These are phyloP conservation scores for Leccinum subgranulosum DNA, from an alignment of 768 basidiomycete genomes.

Conservation along the genomic window DNA sequence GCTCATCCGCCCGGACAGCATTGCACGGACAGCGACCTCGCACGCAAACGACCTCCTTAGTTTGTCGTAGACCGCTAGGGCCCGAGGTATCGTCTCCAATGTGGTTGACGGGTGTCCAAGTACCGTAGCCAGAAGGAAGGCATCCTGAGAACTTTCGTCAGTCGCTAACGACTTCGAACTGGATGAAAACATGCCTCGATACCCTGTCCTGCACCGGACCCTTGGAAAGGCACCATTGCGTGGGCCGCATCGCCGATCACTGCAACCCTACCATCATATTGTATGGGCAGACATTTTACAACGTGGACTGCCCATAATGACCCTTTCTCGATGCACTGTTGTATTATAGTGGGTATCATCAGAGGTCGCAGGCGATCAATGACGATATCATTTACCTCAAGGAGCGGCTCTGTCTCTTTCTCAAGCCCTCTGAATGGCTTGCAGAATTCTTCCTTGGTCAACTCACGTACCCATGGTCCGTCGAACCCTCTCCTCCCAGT, in stretches of 20 bases:
- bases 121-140: slow-evolving; percentile 34
- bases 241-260: slow-evolving; percentile 44
- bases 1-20: slow-evolving; percentile 15
- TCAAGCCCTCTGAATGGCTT: slow-evolving; percentile 52
- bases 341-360: background rate
- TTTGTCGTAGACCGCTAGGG: slow-evolving; percentile 47
- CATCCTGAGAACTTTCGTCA: slow-evolving; percentile 27
- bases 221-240: slow-evolving; percentile 42
- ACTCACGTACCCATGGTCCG: slow-evolving; percentile 47
- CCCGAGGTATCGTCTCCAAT: slow-evolving; percentile 37
- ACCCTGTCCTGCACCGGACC: slow-evolving; percentile 41
- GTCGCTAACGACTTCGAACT: background rate
- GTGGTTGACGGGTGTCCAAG: slow-evolving; percentile 42
- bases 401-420: slow-evolving; percentile 52
- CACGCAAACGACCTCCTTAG: slow-evolving; percentile 46
- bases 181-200: slow-evolving; percentile 35
- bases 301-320: slow-evolving; percentile 65
- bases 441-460: slow-evolving; percentile 44
- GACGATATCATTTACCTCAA: slow-evolving; percentile 41
- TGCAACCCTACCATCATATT: slow-evolving; percentile 52
- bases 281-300: slow-evolving; percentile 48
- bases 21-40: slow-evolving; percentile 30
- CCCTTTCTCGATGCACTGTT: slow-evolving; percentile 51
- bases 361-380: background rate
- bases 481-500: slow-evolving; percentile 14